These are phyloP conservation scores for Podaxis rugospora DNA, from an alignment of 768 basidiomycete genomes.

Conservation along the genomic window DNA sequence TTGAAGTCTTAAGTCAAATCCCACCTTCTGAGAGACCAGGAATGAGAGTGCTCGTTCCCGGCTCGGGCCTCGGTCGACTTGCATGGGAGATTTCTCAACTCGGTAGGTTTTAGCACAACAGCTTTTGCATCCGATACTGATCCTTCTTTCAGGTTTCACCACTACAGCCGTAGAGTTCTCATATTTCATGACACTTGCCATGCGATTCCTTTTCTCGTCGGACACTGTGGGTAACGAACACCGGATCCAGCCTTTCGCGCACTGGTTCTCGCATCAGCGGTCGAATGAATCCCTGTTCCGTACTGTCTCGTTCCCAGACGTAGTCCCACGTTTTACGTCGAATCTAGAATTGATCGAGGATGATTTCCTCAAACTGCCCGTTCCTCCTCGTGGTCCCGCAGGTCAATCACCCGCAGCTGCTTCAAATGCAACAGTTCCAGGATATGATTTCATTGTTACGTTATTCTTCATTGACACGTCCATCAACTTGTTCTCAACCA, in stretches of 20 bases:
- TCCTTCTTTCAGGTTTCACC: constrained; percentile 37
- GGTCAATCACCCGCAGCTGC: not conserved
- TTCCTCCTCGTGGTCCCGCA: constrained; percentile 19
- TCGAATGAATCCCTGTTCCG: constrained; percentile 47
- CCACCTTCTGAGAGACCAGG: constrained; percentile 21
- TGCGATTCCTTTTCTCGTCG: constrained; percentile 53
- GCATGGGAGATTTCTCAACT: constrained; percentile 66
- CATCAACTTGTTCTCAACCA: constrained; percentile 44
- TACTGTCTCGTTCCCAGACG: constrained; percentile 54
- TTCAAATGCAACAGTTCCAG: constrained; percentile 14
- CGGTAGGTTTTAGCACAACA: constrained; percentile 30
- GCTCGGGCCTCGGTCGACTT: constrained; percentile 58
- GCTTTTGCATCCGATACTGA: not conserved
- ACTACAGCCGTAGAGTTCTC: constrained; percentile 64
- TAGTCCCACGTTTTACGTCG: constrained; percentile 42
- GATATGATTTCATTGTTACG: constrained; percentile 60
- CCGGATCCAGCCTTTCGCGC: constrained; percentile 52
- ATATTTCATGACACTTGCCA: constrained; percentile 58
- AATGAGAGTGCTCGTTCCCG: constrained; percentile 55
- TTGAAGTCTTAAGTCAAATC: constrained; percentile 38
- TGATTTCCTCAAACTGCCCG: constrained; percentile 49
- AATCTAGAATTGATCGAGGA: constrained; percentile 44
- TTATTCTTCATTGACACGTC: constrained; percentile 68
- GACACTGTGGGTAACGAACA: constrained; percentile 47
- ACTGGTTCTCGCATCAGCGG: constrained; percentile 70